phyloP scores from a whole-genome alignment of 371 early-diverging fungal species.

The Smittium culicis region DNA sequence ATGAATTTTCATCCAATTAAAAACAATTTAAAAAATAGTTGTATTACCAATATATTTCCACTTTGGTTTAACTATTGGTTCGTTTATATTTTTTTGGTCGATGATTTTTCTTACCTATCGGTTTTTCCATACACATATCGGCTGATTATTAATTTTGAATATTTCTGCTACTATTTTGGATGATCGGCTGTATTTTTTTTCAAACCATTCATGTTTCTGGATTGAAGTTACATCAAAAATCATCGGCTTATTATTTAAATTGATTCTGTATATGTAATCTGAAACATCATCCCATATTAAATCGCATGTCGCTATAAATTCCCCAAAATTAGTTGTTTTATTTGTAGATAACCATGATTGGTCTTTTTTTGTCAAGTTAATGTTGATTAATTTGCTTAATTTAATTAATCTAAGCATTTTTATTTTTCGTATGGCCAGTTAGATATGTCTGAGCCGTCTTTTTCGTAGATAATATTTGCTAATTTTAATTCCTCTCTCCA shows the following conservation, averaged over 20 bases:
- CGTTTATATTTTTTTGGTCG: neutral
- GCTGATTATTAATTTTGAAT: neutral
- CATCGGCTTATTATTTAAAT: neutral
- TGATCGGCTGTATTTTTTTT: neutral
- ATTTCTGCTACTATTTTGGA: neutral
- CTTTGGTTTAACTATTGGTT: neutral
- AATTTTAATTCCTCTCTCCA: neutral
- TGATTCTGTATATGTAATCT: neutral
- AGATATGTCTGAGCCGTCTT: neutral
- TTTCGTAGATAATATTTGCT: neutral
- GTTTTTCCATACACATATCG: neutral
- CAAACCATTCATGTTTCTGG: neutral
- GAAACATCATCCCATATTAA: neutral
- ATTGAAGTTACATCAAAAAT: neutral
- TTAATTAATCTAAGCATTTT: neutral
- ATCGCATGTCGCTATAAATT: neutral
- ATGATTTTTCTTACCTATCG: neutral
- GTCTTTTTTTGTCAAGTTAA: neutral
- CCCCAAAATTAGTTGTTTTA: neutral
- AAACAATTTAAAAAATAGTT: no score
- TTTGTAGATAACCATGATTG: neutral
- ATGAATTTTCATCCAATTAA: neutral
- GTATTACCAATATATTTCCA: no score
- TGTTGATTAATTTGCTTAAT: neutral
- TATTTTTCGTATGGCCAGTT: neutral